Evolutionary conservation across 106 monocot species (phyloP), one percentile per base, ranked within the genome.

Genomic region (Dendrobium chrysotoxum): DNA sequence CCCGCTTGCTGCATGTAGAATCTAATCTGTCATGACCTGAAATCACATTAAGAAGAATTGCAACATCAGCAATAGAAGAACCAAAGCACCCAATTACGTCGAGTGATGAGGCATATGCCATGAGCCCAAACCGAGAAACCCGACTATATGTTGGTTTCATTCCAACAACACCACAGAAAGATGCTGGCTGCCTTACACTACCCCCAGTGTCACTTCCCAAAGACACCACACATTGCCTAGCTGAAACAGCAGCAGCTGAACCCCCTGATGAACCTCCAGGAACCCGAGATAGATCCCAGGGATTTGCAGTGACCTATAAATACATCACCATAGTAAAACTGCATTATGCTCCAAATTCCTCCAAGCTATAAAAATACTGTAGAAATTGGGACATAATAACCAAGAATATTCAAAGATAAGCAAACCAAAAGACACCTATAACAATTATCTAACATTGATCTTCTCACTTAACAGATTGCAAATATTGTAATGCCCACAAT

Each of bases 181-280:
- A 95, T 72, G 98, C 98, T 39, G 98, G 98, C 84, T 98, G 98
- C 79, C 98, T 90, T 64, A 98, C 95, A 84, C 98, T 98, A 10
- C 98, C 98, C 66, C 94, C 98, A 46, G 98, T 92, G 64, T 98
- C 98, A 79, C 92, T 98, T 81, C 98, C 98, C 30, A 98, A 74
- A 45, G 98, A 92, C 41, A 90, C 89, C 35, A 90, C 82, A 80
- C 98, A 98, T 68, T 98, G 98, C 75, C 89, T 92, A 35, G 98
- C 89, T 77, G 98, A 89, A 81, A 98, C 94, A 81, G 94, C 90
- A 64, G 94, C 87, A 80, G 98, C 98, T 42, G 98, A 98, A 11
- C 98, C 98, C 10, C 98, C 98, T 9, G 94, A 98, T 77, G 98
- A 98, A 77, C 98, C 98, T 54, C 98, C 98, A 45, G 98, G 98